These are phyloP conservation scores for Venturia pyrina DNA, from an alignment of 2,329 filamentous ascomycete genomes.

Conservation along the genomic window DNA sequence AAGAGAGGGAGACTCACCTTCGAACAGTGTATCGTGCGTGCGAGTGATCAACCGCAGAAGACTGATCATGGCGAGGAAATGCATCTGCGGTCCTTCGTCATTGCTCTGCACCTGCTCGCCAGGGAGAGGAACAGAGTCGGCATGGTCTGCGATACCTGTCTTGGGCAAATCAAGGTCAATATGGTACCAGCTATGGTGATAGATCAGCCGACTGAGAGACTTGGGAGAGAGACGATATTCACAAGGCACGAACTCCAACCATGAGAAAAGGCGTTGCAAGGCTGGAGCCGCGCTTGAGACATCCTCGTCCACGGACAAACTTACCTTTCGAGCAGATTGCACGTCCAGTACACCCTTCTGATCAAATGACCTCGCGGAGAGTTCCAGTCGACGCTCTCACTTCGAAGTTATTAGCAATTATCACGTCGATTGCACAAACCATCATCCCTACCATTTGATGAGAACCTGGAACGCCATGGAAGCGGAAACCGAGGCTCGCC, in stretches of 20 bases:
- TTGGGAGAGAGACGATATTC: slow-evolving; percentile 1
- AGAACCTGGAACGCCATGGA: slow-evolving; percentile 48
- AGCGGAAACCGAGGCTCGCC: slow-evolving; percentile 46
- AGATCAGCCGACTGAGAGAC: slow-evolving; percentile 16
- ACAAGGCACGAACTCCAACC: background rate
- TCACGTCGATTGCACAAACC: slow-evolving; percentile 22
- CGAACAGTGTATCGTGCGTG: slow-evolving; percentile 43
- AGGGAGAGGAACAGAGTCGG: slow-evolving; percentile 45
- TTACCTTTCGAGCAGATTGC: slow-evolving; percentile 45
- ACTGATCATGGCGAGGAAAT: slow-evolving; percentile 51
- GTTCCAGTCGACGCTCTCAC: slow-evolving; percentile 33
- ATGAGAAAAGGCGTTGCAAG: background rate
- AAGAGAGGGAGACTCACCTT: slow-evolving; percentile 34
- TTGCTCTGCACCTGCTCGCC: slow-evolving; percentile 17
- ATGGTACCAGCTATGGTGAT: slow-evolving; percentile 38
- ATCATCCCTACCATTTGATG: slow-evolving; percentile 39
- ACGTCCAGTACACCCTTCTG: slow-evolving; percentile 41
- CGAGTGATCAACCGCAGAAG: slow-evolving; percentile 43
- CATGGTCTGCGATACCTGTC: slow-evolving; percentile 44
- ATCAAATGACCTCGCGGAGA: slow-evolving; percentile 26
- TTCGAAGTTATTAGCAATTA: slow-evolving; percentile 8
- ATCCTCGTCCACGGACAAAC: slow-evolving; percentile 13
- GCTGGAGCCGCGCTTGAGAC: background rate
- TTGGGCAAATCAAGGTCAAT: slow-evolving; percentile 49
- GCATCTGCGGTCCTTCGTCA: slow-evolving; percentile 38